phyloP scores from a whole-genome alignment of 2,329 filamentous ascomycete species.

The Alternaria rosae region DNA sequence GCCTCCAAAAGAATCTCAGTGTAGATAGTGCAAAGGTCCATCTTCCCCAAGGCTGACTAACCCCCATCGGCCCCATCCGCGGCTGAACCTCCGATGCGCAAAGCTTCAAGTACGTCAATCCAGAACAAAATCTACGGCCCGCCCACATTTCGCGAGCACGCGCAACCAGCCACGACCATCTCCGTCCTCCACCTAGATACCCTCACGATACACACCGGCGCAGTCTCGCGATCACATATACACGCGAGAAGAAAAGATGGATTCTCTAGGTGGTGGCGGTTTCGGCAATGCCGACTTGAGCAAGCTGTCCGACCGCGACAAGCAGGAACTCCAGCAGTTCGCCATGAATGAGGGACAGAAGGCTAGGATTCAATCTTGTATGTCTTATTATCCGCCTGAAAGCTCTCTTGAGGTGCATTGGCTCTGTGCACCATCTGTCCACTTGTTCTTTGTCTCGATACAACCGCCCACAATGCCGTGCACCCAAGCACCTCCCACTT shows the following conservation, averaged over 20 bases:
- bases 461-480: background rate
- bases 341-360: slow-evolving; percentile 86
- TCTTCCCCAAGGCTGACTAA: background rate
- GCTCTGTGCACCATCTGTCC: background rate
- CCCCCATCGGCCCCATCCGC: background rate
- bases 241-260: slow-evolving; percentile 30
- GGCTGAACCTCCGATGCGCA: background rate
- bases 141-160: background rate
- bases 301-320: slow-evolving; percentile 81
- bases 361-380: slow-evolving; percentile 67
- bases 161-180: background rate
- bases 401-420: background rate
- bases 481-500: no score
- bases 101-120: slow-evolving; percentile 4
- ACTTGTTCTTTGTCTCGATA: background rate
- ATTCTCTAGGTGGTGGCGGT: slow-evolving; percentile 55
- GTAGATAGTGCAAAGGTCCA: no score
- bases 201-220: slow-evolving; percentile 1
- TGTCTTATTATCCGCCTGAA: background rate
- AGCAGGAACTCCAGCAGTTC: slow-evolving; percentile 86
- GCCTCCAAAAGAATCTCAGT: background rate
- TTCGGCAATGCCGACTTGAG: slow-evolving; percentile 68
- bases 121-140: background rate
- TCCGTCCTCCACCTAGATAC: background rate
- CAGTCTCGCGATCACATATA: slow-evolving; percentile 11